These are phyloP conservation scores for Blastomyces parvus DNA, from an alignment of 2,329 filamentous ascomycete genomes.

Conservation along the genomic window DNA sequence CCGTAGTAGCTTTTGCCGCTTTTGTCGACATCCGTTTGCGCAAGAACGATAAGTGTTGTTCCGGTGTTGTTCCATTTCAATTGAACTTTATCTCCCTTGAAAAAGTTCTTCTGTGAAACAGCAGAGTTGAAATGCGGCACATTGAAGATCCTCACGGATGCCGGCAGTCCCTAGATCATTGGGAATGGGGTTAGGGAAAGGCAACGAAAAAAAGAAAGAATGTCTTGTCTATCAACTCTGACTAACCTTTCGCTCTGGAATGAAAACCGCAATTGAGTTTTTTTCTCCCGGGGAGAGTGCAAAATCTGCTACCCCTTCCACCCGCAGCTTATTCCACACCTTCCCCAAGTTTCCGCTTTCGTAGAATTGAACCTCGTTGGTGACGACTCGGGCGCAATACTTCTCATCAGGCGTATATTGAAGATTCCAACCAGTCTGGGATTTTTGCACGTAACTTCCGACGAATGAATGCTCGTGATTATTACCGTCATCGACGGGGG, in stretches of 20 bases:
- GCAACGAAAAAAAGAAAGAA: constrained; percentile 5
- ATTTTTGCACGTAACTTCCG: constrained; percentile 90
- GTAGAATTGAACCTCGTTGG: constrained; percentile 97
- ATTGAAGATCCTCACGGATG: constrained; percentile 86
- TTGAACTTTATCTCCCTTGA: constrained; percentile 98
- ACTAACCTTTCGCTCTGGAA: constrained; percentile 84
- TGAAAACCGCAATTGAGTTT: constrained; percentile 86
- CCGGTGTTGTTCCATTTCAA: constrained; percentile 95
- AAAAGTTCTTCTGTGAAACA: constrained; percentile 96
- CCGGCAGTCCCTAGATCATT: constrained; percentile 68
- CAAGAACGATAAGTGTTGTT: constrained; percentile 84
- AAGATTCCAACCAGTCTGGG: constrained; percentile 89
- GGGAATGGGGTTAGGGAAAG: constrained; percentile 15
- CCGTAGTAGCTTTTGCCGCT: constrained; percentile 99
- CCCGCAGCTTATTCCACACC: constrained; percentile 90
- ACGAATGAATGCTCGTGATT: constrained; percentile 60
- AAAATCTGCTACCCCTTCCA: constrained; percentile 84
- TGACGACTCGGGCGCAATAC: constrained; percentile 85
- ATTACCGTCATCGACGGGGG: constrained; percentile 40
- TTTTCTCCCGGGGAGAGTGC: constrained; percentile 80
- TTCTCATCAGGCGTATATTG: constrained; percentile 92
- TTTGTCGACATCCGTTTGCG: constrained; percentile 96
- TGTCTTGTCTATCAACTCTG: background rate
- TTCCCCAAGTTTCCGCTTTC: constrained; percentile 73
- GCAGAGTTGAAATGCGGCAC: constrained; percentile 75